A percentile compares a stretch with the other conserved stretches of the same genome.
Conservation (phyloP, 208 protist genomes). For the Angomonas ambiguus region DNA sequence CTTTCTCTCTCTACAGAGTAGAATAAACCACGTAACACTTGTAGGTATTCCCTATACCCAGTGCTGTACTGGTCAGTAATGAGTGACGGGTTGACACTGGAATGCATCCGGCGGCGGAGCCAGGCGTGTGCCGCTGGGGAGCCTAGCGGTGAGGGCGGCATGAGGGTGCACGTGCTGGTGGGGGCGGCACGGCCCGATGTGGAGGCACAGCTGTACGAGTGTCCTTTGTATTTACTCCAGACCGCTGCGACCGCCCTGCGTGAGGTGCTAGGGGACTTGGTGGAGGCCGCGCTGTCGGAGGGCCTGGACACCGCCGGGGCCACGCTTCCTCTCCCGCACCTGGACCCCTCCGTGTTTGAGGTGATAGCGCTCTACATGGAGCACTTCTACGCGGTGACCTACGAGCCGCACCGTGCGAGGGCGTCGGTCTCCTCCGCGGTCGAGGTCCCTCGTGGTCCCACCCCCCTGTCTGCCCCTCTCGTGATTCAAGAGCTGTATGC, state of each 20-base stretch:
- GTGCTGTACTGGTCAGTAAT: too few species aligned
- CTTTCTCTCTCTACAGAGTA: too few species aligned
- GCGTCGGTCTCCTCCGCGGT: not conserved
- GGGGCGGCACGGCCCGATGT: not conserved
- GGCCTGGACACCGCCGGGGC: not conserved
- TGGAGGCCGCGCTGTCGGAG: slow-evolving; percentile 7
- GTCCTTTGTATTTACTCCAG: slow-evolving; percentile 36
- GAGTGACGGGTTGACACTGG: too few species aligned
- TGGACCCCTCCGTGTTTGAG: slow-evolving; percentile 34
- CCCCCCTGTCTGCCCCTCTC: slow-evolving; percentile 29
- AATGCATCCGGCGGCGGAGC: too few species aligned
- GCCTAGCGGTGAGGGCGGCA: not conserved
- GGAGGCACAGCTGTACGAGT: slow-evolving; percentile 18
- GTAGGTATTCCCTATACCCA: too few species aligned
- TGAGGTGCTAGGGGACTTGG: slow-evolving; percentile 29
- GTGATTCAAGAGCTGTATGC: slow-evolving; percentile 46
- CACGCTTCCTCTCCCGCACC: slow-evolving; percentile 30
- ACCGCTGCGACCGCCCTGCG: slow-evolving; percentile 28
- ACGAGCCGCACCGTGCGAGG: not conserved
- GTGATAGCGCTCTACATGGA: slow-evolving; percentile 64
- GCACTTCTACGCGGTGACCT: slow-evolving; percentile 47
- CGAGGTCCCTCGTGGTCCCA: not conserved
- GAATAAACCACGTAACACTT: too few species aligned
- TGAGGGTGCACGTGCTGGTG: not conserved
- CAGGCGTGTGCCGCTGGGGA: not conserved